Base-by-base conservation (phyloP, 2,329 filamentous ascomycete species). In the Pestalotiopsis sp. region DNA sequence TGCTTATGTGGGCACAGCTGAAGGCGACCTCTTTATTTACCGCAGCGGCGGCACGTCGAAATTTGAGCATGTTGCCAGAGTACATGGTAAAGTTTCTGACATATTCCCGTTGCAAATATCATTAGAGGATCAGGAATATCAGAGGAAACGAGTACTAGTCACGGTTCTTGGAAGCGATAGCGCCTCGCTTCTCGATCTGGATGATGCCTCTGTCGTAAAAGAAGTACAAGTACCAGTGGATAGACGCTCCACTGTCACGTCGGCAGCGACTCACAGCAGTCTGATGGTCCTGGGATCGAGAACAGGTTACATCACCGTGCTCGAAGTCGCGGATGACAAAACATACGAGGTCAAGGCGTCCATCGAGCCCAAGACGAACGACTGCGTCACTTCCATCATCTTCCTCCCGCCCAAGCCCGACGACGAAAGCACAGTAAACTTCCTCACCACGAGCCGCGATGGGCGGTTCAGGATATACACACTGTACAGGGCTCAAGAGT, bases 391-490 rank as follows among this genome's bases (percentile, higher is more conserved):
- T 2, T 85, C 86, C 49, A 87, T 97, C 3, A 85, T 86, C 45
- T 87, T 97, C 39, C 73, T 85, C 0, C 79, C 84, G 11, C 80
- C 64, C 17, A 31, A 89, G 1, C 81, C 82, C 0, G 70, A 73
- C 0, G 70, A 73, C 12, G 72, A 74, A 67, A 64, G 73, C 39
- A 70, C 70, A 61, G 69, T 66, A 23, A 85, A 88, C 68, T 84
- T 97, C 57, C 80, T 95, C 14, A 91, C 91, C 0, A 93, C 92
- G 3, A 92, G 92, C 52, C 88, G 94, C 66, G 92, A 97, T 77
- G 93, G 94, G 2, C 89, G 85, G 64, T 94, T 92, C 73, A 88
- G 91, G 52, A 88, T 95, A 63, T 93, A 85, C 75, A 78, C 83
- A 38, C 75, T 86, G 66, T 66, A 77, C 45, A 45, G 77, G 2